These are phyloP conservation scores for Eleusine coracana DNA, from an alignment of 176 grass and related monocot species.

Conservation along the genomic window DNA sequence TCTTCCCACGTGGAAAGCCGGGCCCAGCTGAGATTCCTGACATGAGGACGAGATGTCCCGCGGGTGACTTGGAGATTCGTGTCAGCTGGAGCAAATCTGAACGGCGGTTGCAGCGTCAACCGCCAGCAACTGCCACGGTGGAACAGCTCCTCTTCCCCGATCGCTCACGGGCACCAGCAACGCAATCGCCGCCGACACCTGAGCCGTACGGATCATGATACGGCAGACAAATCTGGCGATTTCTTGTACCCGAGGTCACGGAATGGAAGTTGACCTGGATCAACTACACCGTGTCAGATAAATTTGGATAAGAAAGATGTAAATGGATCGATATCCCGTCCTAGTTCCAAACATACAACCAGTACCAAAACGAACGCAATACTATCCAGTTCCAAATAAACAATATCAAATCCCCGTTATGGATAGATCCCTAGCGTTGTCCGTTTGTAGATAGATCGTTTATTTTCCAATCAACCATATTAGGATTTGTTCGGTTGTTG, in stretches of 20 bases:
- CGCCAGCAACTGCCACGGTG: constrained; percentile 14
- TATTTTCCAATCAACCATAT: too few species aligned
- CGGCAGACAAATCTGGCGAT: not conserved
- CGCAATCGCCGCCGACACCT: not conserved
- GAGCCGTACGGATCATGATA: not conserved
- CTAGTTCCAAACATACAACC: too few species aligned
- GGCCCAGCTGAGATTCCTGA: constrained; percentile 35
- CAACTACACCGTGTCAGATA: not conserved
- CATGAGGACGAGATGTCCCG: constrained; percentile 11
- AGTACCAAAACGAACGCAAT: too few species aligned
- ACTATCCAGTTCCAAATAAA: too few species aligned
- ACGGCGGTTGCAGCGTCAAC: constrained; percentile 19
- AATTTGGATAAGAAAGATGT: not conserved
- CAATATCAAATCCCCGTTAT: too few species aligned
- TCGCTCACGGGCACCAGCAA: not conserved
- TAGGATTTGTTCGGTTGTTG: too few species aligned
- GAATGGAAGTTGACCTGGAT: not conserved
- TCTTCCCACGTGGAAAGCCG: constrained; percentile 6
- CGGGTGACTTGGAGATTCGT: constrained; percentile 28
- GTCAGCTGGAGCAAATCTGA: not conserved
- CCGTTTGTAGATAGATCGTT: too few species aligned
- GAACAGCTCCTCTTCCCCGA: constrained; percentile 11
- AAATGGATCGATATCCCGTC: not conserved
- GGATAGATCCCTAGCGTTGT: too few species aligned
- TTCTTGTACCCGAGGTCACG: not conserved